Base-by-base conservation (phyloP, 345 rosid genomes). In the Dovyalis caffra region DNA sequence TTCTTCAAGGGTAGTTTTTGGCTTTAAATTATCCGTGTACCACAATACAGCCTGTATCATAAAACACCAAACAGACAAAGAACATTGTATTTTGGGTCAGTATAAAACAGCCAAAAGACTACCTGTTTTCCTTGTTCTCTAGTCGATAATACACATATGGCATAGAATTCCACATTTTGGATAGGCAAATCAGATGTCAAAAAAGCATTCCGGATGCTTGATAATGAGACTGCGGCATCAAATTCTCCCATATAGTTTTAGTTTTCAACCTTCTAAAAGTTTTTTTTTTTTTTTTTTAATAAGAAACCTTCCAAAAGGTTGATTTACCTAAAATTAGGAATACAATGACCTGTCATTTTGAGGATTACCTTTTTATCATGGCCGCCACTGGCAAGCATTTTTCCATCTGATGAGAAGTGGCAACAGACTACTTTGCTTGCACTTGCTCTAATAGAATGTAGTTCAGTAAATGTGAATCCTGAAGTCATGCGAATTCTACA, bases 361-460 rank as follows among this genome's bases (percentile, higher is more conserved):
- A 58, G 29, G 74, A 82, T 78, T 75, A 89, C 99, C 93, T 91
- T 95, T 80, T 93, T 95, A 85, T 95, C 99, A 82, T 91, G 98
- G 74, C 99, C 99, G 33, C 97, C 97, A 80, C 90, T 95, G 69
- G 98, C 99, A 80, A 95, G 95, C 81, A 90, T 77, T 85, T 93
- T 93, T 29, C 99, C 99, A 80, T 95, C 97, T 8, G 98, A 93
- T 51, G 99, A 95, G 87, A 95, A 95, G 83, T 95, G 97, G 77
- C 98, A 95, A 78, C 90, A 90, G 47, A 81, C 40, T 66, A 95
- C 94, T 85, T 93, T 95, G 83, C 85, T 87, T 56, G 78, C 35
- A 86, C 99, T 95, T 69, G 99, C 99, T 76, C 86, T 90, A 45
- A 87, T 87, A 76, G 97, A 80, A 76, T 68, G 87, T 69, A 93